Conservation (phyloP, 1,139 yeast species). For the Pichia sp. region DNA sequence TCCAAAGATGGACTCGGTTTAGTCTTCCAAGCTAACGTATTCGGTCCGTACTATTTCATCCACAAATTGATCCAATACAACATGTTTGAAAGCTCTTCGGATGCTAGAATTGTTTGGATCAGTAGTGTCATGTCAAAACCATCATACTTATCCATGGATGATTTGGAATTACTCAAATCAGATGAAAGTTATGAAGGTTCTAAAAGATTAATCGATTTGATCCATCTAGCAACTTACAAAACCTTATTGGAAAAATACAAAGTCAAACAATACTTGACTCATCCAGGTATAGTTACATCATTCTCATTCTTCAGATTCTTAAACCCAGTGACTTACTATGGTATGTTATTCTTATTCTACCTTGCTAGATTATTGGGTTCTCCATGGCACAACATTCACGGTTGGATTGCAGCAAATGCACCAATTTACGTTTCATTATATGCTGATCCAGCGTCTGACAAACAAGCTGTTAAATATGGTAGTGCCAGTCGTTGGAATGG, state of each 20-base stretch:
- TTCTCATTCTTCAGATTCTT: slow-evolving; percentile 75
- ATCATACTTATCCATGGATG: slow-evolving; percentile 65
- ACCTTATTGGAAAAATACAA: slow-evolving; percentile 45
- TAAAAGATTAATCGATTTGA: slow-evolving; percentile 78
- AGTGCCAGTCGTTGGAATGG: slow-evolving; percentile 70
- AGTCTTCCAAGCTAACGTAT: slow-evolving; percentile 92
- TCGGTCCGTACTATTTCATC: slow-evolving; percentile 86
- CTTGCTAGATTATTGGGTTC: slow-evolving; percentile 83
- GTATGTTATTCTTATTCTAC: slow-evolving; percentile 83
- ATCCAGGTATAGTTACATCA: slow-evolving; percentile 93
- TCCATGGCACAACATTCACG: slow-evolving; percentile 83
- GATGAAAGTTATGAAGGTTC: slow-evolving; percentile 88
- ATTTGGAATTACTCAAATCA: slow-evolving; percentile 65
- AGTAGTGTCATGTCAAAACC: slow-evolving; percentile 80
- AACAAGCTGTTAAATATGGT: slow-evolving; percentile 64
- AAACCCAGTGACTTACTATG: slow-evolving; percentile 75
- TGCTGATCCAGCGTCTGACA: slow-evolving; percentile 39
- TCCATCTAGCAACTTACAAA: slow-evolving; percentile 70
- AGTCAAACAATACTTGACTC: slow-evolving; percentile 73
- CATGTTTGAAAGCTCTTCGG: slow-evolving; percentile 47
- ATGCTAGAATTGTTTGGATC: slow-evolving; percentile 77
- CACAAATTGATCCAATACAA: slow-evolving; percentile 43
- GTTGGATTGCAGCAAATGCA: slow-evolving; percentile 88
- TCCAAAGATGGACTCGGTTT: slow-evolving; percentile 77
- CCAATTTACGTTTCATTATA: slow-evolving; percentile 59